These are phyloP conservation scores for Amaranthus hypochondriacus DNA, from an alignment of 148 eudicot genomes.

Conservation along the genomic window DNA sequence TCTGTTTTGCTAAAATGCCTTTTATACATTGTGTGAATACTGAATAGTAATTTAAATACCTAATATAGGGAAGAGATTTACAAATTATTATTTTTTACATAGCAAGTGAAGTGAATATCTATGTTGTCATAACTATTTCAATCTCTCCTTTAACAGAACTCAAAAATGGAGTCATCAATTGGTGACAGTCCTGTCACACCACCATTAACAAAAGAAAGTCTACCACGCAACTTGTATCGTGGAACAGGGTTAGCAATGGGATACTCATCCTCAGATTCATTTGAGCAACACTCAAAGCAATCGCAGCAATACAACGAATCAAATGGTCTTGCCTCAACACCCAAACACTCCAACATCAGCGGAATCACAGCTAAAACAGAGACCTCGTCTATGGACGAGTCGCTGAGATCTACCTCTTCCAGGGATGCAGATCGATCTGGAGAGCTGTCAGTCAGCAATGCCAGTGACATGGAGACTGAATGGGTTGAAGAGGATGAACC, in stretches of 20 bases:
- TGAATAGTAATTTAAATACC: not conserved
- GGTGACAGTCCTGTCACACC: slow-evolving; percentile 81
- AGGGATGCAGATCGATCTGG: slow-evolving; percentile 85
- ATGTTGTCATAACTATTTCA: slow-evolving; percentile 6
- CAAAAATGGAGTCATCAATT: slow-evolving; percentile 53
- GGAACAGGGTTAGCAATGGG: slow-evolving; percentile 48
- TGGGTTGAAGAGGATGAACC: slow-evolving; percentile 99
- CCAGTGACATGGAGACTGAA: slow-evolving; percentile 78
- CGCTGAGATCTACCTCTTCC: slow-evolving; percentile 71
- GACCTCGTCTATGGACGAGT: slow-evolving; percentile 70
- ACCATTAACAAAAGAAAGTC: slow-evolving; percentile 63
- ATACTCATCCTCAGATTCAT: slow-evolving; percentile 84
- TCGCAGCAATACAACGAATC: slow-evolving; percentile 55
- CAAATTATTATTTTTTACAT: not conserved
- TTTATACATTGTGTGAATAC: not conserved
- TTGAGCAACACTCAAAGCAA: slow-evolving; percentile 63
- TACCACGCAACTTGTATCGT: slow-evolving; percentile 57
- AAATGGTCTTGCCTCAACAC: slow-evolving; percentile 62
- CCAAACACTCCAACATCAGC: slow-evolving; percentile 78
- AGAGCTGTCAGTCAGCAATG: slow-evolving; percentile 80
- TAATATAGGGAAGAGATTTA: not conserved
- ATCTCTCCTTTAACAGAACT: slow-evolving; percentile 33
- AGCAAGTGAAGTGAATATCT: not conserved
- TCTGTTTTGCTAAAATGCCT: not conserved
- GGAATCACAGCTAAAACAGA: slow-evolving; percentile 70